These are phyloP conservation scores for Noccaea caerulescens DNA, from an alignment of 345 rosid species.

Conservation along the genomic window DNA sequence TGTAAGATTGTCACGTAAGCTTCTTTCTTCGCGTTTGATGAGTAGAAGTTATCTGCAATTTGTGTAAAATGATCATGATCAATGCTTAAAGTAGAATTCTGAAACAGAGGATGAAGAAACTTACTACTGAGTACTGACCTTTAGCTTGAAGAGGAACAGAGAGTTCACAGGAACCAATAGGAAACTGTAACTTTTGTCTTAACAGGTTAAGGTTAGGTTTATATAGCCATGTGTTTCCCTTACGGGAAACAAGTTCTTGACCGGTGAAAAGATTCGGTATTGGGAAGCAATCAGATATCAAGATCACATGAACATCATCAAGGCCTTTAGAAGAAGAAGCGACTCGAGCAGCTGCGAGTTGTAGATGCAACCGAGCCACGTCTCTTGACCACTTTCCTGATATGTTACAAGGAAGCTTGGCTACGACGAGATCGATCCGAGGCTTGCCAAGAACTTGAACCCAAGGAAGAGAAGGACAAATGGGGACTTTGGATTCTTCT, in stretches of 20 bases:
- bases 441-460: slow-evolving; percentile 75
- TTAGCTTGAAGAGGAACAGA: slow-evolving; percentile 81
- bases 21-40: slow-evolving; percentile 64
- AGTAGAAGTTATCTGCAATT: slow-evolving; percentile 65
- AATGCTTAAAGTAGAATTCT: slow-evolving; percentile 4
- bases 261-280: slow-evolving; percentile 80
- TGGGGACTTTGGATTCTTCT: slow-evolving; percentile 80
- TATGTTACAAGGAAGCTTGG: slow-evolving; percentile 83
- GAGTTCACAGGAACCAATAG: slow-evolving; percentile 88
- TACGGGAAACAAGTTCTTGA: slow-evolving; percentile 63
- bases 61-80: background rate
- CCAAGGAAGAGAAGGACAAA: slow-evolving; percentile 74
- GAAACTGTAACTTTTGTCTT: slow-evolving; percentile 73
- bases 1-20: slow-evolving; percentile 89
- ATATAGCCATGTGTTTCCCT: slow-evolving; percentile 78
- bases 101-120: slow-evolving; percentile 1
- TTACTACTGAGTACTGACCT: slow-evolving; percentile 56
- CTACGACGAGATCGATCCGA: slow-evolving; percentile 67
- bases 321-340: slow-evolving; percentile 77
- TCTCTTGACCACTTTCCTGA: slow-evolving; percentile 78
- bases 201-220: slow-evolving; percentile 61
- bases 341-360: slow-evolving; percentile 79
- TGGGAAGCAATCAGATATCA: slow-evolving; percentile 75
- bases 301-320: slow-evolving; percentile 69
- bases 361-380: slow-evolving; percentile 81